These are phyloP conservation scores for Penicillium odoratum DNA, from an alignment of 495 filamentous ascomycete species.

Conservation along the genomic window DNA sequence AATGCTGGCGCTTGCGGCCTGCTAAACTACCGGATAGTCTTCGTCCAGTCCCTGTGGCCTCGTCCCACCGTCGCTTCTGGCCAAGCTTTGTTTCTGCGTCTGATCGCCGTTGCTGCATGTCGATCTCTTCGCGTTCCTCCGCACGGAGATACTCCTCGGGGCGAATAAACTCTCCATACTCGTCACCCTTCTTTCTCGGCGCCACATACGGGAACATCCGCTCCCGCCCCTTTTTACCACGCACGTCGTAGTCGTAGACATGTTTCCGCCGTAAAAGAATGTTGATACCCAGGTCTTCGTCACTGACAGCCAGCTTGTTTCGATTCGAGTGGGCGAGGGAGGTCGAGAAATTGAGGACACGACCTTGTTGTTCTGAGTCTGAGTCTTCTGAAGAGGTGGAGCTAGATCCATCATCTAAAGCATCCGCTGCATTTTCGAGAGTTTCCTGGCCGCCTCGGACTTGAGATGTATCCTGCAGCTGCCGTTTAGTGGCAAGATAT, in stretches of 20 bases:
- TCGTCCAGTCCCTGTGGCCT: constrained; percentile 49
- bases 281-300: constrained; percentile 88
- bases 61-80: constrained; percentile 93
- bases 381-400: constrained; percentile 85
- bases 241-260: constrained; percentile 88
- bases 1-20: constrained; percentile 47
- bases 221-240: constrained; percentile 90
- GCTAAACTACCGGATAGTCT: constrained; percentile 31
- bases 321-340: constrained; percentile 76
- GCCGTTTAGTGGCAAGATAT: constrained; percentile 79
- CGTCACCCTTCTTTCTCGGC: constrained; percentile 76
- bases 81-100: constrained; percentile 68
- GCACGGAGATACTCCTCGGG: constrained; percentile 93
- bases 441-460: constrained; percentile 61
- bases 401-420: constrained; percentile 79
- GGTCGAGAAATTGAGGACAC: constrained; percentile 83
- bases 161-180: constrained; percentile 89
- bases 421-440: constrained; percentile 71
- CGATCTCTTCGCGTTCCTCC: constrained; percentile 85
- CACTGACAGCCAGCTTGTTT: constrained; percentile 76
- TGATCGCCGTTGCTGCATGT: constrained; percentile 54
- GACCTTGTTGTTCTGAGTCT: constrained; percentile 87
- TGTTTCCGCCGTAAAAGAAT: constrained; percentile 84
- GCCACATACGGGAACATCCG: constrained; percentile 88
- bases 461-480: constrained; percentile 75